Conservation (phyloP, 495 filamentous ascomycete species). For the Xanthoparmelia taractica region DNA sequence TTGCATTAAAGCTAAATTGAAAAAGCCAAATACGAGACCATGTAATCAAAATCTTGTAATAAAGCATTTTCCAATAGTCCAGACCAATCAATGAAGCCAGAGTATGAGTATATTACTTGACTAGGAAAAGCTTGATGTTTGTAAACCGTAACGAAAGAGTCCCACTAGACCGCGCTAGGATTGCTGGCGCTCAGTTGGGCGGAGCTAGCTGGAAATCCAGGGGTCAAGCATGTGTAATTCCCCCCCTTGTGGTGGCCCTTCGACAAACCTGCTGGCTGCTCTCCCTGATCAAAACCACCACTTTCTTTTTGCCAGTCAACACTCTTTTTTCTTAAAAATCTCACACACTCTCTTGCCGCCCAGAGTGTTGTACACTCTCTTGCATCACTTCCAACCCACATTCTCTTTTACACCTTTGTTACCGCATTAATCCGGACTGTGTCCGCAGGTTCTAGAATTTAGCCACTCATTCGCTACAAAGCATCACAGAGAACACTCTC, state of each 20-base stretch:
- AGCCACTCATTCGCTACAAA: constrained; percentile 12
- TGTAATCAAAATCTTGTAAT: background rate
- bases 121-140: background rate
- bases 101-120: background rate
- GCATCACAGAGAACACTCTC: constrained; percentile 24
- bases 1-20: background rate
- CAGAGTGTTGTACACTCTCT: constrained; percentile 29
- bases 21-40: background rate
- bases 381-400: constrained; percentile 33
- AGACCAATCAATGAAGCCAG: background rate
- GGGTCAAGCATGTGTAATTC: background rate
- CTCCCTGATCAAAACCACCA: constrained; percentile 33
- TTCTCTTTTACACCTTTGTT: constrained; percentile 21
- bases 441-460: constrained; percentile 20
- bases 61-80: background rate
- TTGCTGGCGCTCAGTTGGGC: background rate
- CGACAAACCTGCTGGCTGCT: too few species aligned
- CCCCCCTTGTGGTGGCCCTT: constrained; percentile 14
- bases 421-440: constrained; percentile 19
- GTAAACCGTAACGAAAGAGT: background rate
- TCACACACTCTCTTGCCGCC: constrained; percentile 30
- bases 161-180: background rate
- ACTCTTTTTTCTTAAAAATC: constrained; percentile 37
- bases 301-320: constrained; percentile 33
- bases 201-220: constrained; percentile 3